Percentiles rank a stretch among this genome's conserved stretches.
These are phyloP conservation scores for Termitomyces sp. DNA, from an alignment of 768 basidiomycete species.

Conservation along the genomic window DNA sequence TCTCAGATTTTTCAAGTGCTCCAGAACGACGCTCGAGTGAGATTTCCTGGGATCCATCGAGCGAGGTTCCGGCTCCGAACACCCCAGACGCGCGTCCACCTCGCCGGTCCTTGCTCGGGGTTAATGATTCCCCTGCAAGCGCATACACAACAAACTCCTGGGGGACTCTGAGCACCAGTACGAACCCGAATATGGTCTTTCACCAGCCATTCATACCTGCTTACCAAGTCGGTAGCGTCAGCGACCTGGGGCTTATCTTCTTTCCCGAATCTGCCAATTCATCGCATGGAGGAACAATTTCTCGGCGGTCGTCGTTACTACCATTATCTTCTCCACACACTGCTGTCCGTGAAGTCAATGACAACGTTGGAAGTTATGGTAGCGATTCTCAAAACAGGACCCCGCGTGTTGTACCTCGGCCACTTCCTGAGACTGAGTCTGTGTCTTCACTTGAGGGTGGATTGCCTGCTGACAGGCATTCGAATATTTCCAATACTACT, in stretches of 20 bases:
- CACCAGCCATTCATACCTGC: constrained; percentile 1
- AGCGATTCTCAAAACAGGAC: not conserved
- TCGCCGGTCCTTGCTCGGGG: not conserved
- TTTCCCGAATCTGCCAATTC: constrained; percentile 3
- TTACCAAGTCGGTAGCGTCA: constrained; percentile 2
- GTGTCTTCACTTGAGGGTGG: not conserved
- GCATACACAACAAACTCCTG: constrained; percentile 3
- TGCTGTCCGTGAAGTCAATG: not conserved
- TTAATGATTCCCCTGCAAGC: not conserved
- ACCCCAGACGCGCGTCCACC: not conserved
- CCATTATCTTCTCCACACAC: not conserved
- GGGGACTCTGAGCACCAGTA: constrained; percentile 10
- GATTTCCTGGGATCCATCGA: not conserved
- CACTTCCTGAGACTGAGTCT: constrained; percentile 1
- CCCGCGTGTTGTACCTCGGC: not conserved
- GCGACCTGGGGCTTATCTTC: constrained; percentile 4
- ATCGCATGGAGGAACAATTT: not conserved
- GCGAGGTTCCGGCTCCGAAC: not conserved
- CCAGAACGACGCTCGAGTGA: not conserved
- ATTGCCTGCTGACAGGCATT: not conserved
- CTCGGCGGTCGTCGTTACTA: not conserved
- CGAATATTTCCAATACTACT: not conserved
- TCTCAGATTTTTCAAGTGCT: not conserved
- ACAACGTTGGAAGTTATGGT: not conserved
- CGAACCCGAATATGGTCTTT: not conserved